Conservation (phyloP, 2,329 filamentous ascomycete species). For the Zymoseptoria crescenta region DNA sequence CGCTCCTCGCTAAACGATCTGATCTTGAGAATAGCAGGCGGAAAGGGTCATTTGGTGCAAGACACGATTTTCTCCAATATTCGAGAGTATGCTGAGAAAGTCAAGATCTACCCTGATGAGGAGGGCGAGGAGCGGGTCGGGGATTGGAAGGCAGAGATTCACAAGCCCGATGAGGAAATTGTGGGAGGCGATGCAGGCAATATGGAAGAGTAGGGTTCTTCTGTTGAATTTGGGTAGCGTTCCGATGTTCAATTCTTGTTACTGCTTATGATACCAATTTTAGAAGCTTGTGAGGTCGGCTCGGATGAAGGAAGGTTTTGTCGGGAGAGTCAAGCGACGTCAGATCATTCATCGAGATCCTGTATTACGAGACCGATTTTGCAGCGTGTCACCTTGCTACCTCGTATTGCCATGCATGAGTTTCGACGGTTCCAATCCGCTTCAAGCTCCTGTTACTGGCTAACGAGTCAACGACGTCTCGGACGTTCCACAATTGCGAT, state of each 20-base stretch:
- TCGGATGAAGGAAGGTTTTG: not conserved
- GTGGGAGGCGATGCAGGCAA: not conserved
- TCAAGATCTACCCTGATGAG: slow-evolving; percentile 34
- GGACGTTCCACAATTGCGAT: not conserved
- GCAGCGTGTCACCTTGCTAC: not conserved
- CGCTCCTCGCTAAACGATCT: slow-evolving; percentile 84
- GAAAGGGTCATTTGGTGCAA: slow-evolving; percentile 69
- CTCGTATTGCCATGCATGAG: not conserved
- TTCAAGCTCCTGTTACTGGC: not conserved
- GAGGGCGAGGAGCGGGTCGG: slow-evolving; percentile 2
- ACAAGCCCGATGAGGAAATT: not conserved
- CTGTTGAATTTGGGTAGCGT: not conserved
- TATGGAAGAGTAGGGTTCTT: not conserved
- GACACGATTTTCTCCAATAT: slow-evolving; percentile 77
- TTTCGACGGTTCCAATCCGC: not conserved
- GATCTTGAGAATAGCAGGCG: slow-evolving; percentile 77
- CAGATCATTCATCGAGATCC: not conserved
- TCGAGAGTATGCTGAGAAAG: slow-evolving; percentile 68
- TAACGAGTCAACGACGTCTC: not conserved
- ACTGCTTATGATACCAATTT: slow-evolving; percentile 5
- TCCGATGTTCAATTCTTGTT: not conserved
- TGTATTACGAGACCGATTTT: not conserved
- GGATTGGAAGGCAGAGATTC: not conserved
- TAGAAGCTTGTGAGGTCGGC: not conserved
- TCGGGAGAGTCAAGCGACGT: not conserved